phyloP scores from a whole-genome alignment of 441 rosid genomes.

The Adansonia madagascariensis region DNA sequence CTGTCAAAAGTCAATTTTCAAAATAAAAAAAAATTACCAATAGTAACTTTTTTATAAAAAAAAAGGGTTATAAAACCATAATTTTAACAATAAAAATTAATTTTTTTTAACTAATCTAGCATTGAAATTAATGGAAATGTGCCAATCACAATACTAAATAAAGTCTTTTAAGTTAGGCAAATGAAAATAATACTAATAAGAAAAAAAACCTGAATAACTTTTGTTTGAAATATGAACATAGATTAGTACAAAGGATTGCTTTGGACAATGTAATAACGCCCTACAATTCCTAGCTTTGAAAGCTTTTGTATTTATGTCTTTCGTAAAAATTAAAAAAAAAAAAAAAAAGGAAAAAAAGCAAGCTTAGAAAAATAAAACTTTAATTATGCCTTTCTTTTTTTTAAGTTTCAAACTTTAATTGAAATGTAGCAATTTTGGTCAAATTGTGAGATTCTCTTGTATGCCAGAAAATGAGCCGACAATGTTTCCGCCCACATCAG shows the following conservation, averaged over 20 bases:
- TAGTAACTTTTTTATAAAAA: too few relatives aligned
- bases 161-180: background rate
- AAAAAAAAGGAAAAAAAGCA: too few relatives aligned
- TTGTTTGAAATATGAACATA: background rate
- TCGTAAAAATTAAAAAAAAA: too few relatives aligned
- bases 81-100: too few relatives aligned
- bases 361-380: background rate
- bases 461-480: slow-evolving; percentile 85
- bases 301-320: too few relatives aligned
- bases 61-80: too few relatives aligned
- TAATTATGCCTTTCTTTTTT: background rate
- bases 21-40: too few relatives aligned
- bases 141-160: background rate
- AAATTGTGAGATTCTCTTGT: slow-evolving; percentile 83
- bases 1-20: too few relatives aligned
- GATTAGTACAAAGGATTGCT: background rate
- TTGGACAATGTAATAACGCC: background rate
- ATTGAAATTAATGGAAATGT: too few relatives aligned
- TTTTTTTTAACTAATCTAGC: too few relatives aligned
- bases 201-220: background rate
- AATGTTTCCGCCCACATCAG: slow-evolving; percentile 87
- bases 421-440: background rate
- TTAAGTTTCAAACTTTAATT: background rate
- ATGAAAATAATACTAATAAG: background rate
- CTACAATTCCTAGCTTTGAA: too few relatives aligned